These are phyloP conservation scores for Diddensiella santjacobensis DNA, from an alignment of 805 yeast species.

Conservation along the genomic window DNA sequence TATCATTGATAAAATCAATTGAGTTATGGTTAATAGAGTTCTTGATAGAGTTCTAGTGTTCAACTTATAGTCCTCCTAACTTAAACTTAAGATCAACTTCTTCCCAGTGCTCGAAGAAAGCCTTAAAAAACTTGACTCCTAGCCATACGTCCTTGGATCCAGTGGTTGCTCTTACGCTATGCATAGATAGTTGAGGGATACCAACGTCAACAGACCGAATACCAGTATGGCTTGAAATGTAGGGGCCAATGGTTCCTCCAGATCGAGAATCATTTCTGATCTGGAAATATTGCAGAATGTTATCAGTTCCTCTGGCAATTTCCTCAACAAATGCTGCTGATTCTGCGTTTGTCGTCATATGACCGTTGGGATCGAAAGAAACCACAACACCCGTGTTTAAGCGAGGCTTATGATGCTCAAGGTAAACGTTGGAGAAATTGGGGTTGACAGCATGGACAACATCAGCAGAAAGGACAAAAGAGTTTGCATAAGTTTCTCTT, in stretches of 20 bases:
- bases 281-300: constrained; percentile 71
- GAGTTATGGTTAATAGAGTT: too few species aligned
- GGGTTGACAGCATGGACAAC: constrained; percentile 80
- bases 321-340: constrained; percentile 69
- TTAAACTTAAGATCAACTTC: constrained; percentile 38
- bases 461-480: constrained; percentile 75
- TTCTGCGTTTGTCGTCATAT: constrained; percentile 75
- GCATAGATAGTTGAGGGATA: constrained; percentile 82
- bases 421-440: constrained; percentile 56
- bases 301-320: constrained; percentile 59
- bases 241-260: constrained; percentile 84
- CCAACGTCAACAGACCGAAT: constrained; percentile 61
- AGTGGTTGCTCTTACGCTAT: constrained; percentile 75
- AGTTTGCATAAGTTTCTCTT: constrained; percentile 53
- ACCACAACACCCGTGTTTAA: constrained; percentile 73
- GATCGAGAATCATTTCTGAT: constrained; percentile 78
- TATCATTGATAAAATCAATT: too few species aligned
- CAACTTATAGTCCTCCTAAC: constrained; percentile 25
- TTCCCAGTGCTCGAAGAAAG: constrained; percentile 68
- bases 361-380: constrained; percentile 70
- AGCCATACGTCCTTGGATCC: constrained; percentile 76
- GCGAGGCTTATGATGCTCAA: constrained; percentile 70
- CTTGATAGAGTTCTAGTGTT: too few species aligned
- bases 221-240: constrained; percentile 39
- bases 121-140: constrained; percentile 66